Evolutionary conservation across 2,329 filamentous ascomycete species (phyloP).

Genomic region (Colletotrichum sp.): DNA sequence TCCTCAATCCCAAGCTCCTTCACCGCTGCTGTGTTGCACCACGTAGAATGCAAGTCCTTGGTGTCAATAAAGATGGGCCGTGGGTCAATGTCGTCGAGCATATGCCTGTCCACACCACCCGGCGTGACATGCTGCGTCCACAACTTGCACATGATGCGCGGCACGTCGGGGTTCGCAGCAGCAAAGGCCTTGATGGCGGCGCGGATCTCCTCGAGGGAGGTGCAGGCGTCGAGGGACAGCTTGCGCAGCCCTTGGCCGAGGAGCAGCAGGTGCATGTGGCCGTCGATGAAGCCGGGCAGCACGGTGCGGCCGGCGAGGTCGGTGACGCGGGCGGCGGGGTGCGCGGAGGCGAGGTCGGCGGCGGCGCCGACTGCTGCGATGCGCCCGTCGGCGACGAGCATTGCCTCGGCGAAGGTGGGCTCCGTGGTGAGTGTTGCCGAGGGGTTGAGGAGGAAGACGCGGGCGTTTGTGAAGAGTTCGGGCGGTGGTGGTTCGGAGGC

Average conservation of each 20-base stretch:
- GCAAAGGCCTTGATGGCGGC: constrained; percentile 50
- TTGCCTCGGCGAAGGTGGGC: constrained; percentile 22
- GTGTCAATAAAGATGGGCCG: constrained; percentile 62
- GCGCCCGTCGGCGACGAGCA: constrained; percentile 22
- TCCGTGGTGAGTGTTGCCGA: constrained; percentile 5
- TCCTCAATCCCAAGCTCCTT: constrained; percentile 52
- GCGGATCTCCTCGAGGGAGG: constrained; percentile 54
- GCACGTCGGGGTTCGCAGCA: constrained; percentile 47
- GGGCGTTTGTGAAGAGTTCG: constrained; percentile 23
- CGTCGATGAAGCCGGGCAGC: constrained; percentile 63
- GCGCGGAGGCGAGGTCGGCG: neutral
- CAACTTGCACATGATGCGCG: constrained; percentile 57
- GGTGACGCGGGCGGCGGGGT: neutral
- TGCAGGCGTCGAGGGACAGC: constrained; percentile 52
- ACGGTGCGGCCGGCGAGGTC: constrained; percentile 39
- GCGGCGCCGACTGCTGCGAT: constrained; percentile 16
- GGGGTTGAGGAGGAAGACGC: constrained; percentile 20
- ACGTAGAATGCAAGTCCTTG: constrained; percentile 61
- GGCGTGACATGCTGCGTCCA: constrained; percentile 61
- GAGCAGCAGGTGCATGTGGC: constrained; percentile 61
- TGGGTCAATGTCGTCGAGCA: constrained; percentile 58
- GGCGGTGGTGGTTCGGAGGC: neutral
- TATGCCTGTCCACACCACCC: constrained; percentile 47
- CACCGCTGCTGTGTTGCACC: constrained; percentile 59
- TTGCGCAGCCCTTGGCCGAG: constrained; percentile 60